Percentiles rank a stretch among this genome's conserved stretches.
phyloP scores from a whole-genome alignment of 148 eudicot species.

The Bassia scoparia region DNA sequence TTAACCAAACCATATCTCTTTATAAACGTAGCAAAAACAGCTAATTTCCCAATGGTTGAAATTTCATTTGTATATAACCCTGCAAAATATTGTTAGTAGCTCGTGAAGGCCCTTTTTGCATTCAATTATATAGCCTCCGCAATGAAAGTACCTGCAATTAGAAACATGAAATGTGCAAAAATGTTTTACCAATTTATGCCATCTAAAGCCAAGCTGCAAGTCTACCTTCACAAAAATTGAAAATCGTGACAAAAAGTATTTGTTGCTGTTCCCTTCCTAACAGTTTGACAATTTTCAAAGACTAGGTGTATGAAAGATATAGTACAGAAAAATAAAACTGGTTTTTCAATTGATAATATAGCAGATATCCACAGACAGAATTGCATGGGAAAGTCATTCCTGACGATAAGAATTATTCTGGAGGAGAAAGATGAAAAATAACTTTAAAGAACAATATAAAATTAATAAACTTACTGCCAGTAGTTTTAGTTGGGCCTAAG shows the following conservation, averaged over 20 bases:
- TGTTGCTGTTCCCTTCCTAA: neutral
- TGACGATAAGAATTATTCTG: neutral
- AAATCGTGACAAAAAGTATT: neutral
- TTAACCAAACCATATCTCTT: slow-evolving; percentile 52
- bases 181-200: neutral
- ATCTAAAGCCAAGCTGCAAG: neutral
- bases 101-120: slow-evolving; percentile 30
- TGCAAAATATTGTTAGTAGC: slow-evolving; percentile 41
- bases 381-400: neutral
- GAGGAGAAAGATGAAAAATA: neutral
- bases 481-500: slow-evolving; percentile 2
- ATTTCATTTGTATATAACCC: slow-evolving; percentile 39
- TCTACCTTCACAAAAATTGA: neutral
- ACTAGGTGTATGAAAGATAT: neutral
- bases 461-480: slow-evolving; percentile 13
- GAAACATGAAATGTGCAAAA: neutral
- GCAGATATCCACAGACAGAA: neutral
- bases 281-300: slow-evolving; percentile 4
- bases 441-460: too few relatives aligned
- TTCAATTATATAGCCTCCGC: slow-evolving; percentile 24
- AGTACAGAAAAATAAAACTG: neutral
- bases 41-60: slow-evolving; percentile 31
- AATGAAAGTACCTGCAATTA: slow-evolving; percentile 12
- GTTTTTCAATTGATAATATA: neutral
- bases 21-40: slow-evolving; percentile 46